Evolutionary conservation across 352 stramenopile species (phyloP), one percentile per base, ranked within the genome.

Genomic region (Pythium guiyangense): DNA sequence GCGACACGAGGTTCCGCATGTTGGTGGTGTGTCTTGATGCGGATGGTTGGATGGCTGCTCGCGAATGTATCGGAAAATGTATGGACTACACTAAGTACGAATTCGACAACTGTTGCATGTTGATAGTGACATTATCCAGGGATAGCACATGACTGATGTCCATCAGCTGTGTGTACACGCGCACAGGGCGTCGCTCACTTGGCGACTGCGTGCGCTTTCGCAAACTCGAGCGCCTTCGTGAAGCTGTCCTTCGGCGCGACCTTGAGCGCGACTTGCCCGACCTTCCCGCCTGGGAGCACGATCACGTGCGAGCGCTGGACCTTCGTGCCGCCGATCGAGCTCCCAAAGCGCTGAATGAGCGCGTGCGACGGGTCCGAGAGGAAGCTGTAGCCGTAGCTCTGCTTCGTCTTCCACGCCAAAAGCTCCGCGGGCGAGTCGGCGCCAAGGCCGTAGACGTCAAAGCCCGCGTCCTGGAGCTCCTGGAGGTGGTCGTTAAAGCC

Each of bases 291-390:
- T n/a, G 77, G 74, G 35, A 89, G 66, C 29, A 95, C 54, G 59
- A 95, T 89, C 62, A 92, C 82, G 52, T 95, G 86, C 71, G 86
- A 95, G 53, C 86, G 84, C 51, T 91, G 61, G 11, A 95, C 77
- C 40, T 68, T 77, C 65, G 70, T 74, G 25, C 79, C 77, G 18
- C 73, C 73, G 43, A 77, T 76, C 40, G 68, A 92, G 71, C 77
- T 93, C 48, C 86, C 86, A 58, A 95, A 94, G 64, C 83, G 76
- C 57, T 59, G 62, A 60, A 95, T 92, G 10, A 95, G 65, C 40
- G 73, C 64, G 65, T 93, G 84, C 69, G 83, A 77, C 0, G 82
- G 79, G 57, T 95, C 86, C 59, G 81, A 93, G 26, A 95, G 69
- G 45, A 95, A 77, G 46, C 70, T 84, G 62, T 91, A 95, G 59